These are phyloP conservation scores for Cystobasidium sp. DNA, from an alignment of 1,284 basidiomycete genomes.

Conservation along the genomic window DNA sequence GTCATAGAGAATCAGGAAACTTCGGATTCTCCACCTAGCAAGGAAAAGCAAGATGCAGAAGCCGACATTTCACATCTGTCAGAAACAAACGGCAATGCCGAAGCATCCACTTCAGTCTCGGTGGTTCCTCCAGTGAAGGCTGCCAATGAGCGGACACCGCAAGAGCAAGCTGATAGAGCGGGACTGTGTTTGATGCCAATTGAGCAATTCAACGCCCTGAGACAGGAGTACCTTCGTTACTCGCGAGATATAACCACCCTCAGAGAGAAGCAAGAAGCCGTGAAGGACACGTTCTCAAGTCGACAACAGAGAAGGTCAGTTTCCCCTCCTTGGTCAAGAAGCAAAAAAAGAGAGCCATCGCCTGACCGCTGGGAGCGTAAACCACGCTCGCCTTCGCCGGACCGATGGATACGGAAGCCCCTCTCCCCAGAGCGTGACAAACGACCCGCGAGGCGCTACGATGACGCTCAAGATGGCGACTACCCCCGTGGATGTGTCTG, in stretches of 20 bases:
- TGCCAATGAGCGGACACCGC: background rate
- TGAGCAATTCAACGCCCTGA: slow-evolving; percentile 24
- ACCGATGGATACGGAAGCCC: slow-evolving; percentile 14
- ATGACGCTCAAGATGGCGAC: slow-evolving; percentile 51
- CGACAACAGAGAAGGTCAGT: slow-evolving; percentile 4
- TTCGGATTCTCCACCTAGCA: no score
- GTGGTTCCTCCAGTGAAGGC: no score
- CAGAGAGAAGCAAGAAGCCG: slow-evolving; percentile 23
- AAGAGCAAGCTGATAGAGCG: slow-evolving; percentile 2
- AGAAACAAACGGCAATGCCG: background rate
- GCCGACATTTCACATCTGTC: background rate
- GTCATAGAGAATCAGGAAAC: no score
- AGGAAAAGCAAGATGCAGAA: background rate
- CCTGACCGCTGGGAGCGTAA: slow-evolving; percentile 36
- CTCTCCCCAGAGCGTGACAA: slow-evolving; percentile 22
- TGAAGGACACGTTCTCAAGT: slow-evolving; percentile 5
- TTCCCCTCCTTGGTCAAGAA: background rate
- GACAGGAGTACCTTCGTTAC: slow-evolving; percentile 41
- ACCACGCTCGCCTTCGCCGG: slow-evolving; percentile 15
- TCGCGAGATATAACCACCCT: slow-evolving; percentile 29
- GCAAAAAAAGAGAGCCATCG: slow-evolving; percentile 12
- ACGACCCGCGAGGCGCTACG: slow-evolving; percentile 14
- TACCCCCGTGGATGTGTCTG: slow-evolving; percentile 71
- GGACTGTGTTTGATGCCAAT: slow-evolving; percentile 10
- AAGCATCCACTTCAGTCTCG: background rate